Conservation (phyloP, 2,329 filamentous ascomycete species). For the Gnomoniopsis smithogilvyi region DNA sequence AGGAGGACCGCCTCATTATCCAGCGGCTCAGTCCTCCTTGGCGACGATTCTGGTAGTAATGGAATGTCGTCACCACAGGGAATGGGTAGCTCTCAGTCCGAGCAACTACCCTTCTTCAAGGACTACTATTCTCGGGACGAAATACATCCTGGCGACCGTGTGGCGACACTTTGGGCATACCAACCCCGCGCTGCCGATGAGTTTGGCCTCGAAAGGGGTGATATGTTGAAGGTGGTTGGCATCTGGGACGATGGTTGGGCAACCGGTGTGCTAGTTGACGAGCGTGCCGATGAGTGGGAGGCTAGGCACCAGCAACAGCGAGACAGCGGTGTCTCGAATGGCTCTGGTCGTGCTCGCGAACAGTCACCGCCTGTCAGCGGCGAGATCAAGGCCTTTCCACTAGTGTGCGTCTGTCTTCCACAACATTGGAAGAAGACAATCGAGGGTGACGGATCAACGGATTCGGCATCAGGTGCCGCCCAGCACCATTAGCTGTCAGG, state of each 20-base stretch:
- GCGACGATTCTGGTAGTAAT: constrained; percentile 68
- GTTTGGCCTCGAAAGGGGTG: constrained; percentile 87
- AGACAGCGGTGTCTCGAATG: constrained; percentile 90
- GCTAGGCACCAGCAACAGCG: constrained; percentile 71
- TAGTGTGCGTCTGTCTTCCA: constrained; percentile 93
- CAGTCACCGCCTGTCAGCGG: constrained; percentile 64
- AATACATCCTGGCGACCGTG: constrained; percentile 85
- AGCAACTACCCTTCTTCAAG: constrained; percentile 94
- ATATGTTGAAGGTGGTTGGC: constrained; percentile 96
- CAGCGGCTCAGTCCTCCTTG: constrained; percentile 75
- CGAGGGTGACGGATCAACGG: constrained; percentile 76
- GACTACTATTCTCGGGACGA: constrained; percentile 98
- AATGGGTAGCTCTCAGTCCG: constrained; percentile 83
- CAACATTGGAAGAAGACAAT: constrained; percentile 97
- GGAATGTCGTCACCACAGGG: constrained; percentile 83
- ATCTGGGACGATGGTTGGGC: constrained; percentile 99
- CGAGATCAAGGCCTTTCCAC: constrained; percentile 95
- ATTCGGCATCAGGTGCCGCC: constrained; percentile 49
- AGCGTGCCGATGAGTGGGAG: constrained; percentile 88
- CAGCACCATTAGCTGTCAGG: constrained; percentile 21
- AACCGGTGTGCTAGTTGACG: constrained; percentile 79
- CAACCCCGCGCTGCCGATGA: constrained; percentile 91
- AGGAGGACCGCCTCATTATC: constrained; percentile 87
- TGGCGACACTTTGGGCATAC: constrained; percentile 94
- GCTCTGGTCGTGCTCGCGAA: constrained; percentile 58